phyloP scores from a whole-genome alignment of 2,329 filamentous ascomycete genomes.

The Lachnellula willkommii region DNA sequence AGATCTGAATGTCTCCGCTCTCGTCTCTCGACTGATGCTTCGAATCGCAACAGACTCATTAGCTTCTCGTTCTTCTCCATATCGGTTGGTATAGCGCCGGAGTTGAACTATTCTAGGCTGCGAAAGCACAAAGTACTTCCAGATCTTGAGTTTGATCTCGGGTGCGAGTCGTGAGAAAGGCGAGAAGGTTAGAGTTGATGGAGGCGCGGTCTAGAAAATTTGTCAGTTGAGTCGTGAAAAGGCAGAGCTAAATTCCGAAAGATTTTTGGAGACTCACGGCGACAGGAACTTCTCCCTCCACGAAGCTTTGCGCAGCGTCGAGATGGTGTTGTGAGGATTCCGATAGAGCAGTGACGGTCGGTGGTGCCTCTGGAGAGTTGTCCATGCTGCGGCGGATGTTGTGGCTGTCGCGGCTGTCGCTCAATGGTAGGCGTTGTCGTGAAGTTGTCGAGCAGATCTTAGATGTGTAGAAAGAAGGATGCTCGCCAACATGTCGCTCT shows the following conservation, averaged over 20 bases:
- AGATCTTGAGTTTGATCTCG: neutral
- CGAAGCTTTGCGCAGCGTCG: too few species aligned
- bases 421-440: too few species aligned
- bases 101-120: neutral
- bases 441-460: too few species aligned
- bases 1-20: neutral
- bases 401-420: too few species aligned
- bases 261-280: too few species aligned
- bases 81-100: neutral
- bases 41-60: neutral
- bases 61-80: neutral
- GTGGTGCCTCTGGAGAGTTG: too few species aligned
- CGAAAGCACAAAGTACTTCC: neutral
- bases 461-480: too few species aligned
- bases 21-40: neutral
- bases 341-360: too few species aligned
- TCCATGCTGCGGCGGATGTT: too few species aligned
- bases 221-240: neutral
- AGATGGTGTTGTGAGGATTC: too few species aligned
- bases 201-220: neutral
- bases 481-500: too few species aligned
- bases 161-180: neutral
- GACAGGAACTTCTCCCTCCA: too few species aligned
- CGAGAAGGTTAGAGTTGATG: neutral
- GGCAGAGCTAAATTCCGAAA: neutral